Evolutionary conservation across 1,284 basidiomycete species (phyloP).

Genomic region (Naganishia liquefaciens): DNA sequence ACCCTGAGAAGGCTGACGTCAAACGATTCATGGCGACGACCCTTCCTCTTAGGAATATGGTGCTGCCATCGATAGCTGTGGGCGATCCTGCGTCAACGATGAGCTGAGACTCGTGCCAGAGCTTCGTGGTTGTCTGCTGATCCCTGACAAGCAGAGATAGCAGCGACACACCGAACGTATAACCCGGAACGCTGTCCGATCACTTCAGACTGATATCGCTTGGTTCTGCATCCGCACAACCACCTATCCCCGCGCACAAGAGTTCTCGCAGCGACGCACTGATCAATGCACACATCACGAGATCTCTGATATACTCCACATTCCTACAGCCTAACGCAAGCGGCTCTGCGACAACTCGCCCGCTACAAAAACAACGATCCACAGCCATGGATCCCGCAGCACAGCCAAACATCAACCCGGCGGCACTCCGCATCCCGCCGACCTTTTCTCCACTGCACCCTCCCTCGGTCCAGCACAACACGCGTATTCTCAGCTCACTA

Average conservation of each 20-base stretch:
- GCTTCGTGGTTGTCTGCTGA: not conserved
- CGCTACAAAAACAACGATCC: not conserved
- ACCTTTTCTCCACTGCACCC: slow-evolving; percentile 56
- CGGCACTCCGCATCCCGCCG: slow-evolving; percentile 23
- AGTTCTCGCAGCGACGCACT: not conserved
- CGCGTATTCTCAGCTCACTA: slow-evolving; percentile 61
- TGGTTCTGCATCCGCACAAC: slow-evolving; percentile 5
- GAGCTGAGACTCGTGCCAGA: not conserved
- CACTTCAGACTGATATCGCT: slow-evolving; percentile 21
- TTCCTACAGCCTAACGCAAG: not conserved
- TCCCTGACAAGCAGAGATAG: not conserved
- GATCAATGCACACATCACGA: too few species aligned
- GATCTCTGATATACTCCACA: too few species aligned
- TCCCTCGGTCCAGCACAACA: slow-evolving; percentile 69
- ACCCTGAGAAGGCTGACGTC: slow-evolving; percentile 30
- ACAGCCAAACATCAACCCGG: slow-evolving; percentile 5
- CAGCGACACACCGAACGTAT: not conserved
- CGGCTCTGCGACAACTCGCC: too few species aligned
- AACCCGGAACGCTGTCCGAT: not conserved
- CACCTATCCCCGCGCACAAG: not conserved
- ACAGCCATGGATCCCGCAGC: slow-evolving; percentile 25
- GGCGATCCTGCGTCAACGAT: not conserved
- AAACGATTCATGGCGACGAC: slow-evolving; percentile 27
- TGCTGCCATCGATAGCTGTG: not conserved
- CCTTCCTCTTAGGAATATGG: not conserved